phyloP scores from a whole-genome alignment of 805 yeast genomes.

The Debaryomyces castellii region DNA sequence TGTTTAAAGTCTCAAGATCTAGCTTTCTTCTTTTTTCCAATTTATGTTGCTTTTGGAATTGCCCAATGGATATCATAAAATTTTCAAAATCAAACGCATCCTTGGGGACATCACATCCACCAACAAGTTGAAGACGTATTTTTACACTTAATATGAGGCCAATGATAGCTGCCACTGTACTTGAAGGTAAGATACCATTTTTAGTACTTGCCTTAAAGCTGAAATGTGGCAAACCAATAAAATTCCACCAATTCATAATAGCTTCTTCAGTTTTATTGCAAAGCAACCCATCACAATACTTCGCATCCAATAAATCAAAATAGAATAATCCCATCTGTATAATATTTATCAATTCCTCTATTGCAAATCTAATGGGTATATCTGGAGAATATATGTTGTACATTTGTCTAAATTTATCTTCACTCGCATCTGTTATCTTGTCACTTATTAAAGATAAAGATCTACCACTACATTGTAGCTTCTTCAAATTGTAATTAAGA shows the following conservation, averaged over 20 bases:
- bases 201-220: conserved; percentile 42
- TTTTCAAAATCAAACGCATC: conserved; percentile 80
- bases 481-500: conserved; percentile 73
- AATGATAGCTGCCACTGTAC: conserved; percentile 74
- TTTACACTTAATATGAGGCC: conserved; percentile 75
- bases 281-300: conserved; percentile 78
- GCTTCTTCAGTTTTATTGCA: conserved; percentile 79
- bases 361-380: conserved; percentile 64
- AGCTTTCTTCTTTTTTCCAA: conserved; percentile 51
- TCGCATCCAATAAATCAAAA: conserved; percentile 68
- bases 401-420: conserved; percentile 76
- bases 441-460: conserved; percentile 67
- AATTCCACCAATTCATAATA: conserved; percentile 76
- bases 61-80: conserved; percentile 65
- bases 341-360: conserved; percentile 68
- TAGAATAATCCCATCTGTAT: conserved; percentile 77
- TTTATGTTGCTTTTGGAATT: conserved; percentile 73
- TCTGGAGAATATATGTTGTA: conserved; percentile 54
- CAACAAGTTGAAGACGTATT: conserved; percentile 47
- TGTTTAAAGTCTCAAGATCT: conserved; percentile 54
- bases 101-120: conserved; percentile 58
- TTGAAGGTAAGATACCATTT: conserved; percentile 59
- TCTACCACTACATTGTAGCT: conserved; percentile 82
- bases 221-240: conserved; percentile 57
- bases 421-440: conserved; percentile 71